Base-by-base conservation (phyloP, 1,284 basidiomycete species). In the Ganoderma lucidum region DNA sequence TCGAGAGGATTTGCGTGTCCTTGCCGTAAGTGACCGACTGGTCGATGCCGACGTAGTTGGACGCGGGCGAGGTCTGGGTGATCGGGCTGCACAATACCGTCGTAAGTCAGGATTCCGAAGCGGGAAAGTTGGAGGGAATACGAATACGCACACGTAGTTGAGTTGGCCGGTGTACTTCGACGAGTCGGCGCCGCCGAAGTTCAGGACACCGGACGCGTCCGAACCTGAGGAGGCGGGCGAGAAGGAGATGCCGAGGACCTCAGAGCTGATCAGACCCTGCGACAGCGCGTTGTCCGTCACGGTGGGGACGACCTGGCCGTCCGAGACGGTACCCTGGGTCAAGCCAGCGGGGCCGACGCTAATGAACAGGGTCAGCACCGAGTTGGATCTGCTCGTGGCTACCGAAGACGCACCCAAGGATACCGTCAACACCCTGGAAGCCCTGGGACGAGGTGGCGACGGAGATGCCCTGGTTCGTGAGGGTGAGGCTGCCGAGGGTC, bases 81-180 rank as follows among this genome's bases (percentile, higher is more conserved):
- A 79, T 67, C 2, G 79, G 72, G 1, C 75, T 77, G 32, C 2
- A n/a, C 82, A 66, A 89, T 80, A 5, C 83, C 75, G 42, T 85
- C 80, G 6, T 28, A 10, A 53, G 48, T 14, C 12, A 14, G 3
- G 48, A 8, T 4, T 23, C 14, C n/a, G 23, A 1, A 6, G 10
- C 51, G 37, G 9, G 55, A 44, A 59, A 37, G 35, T 37, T 17
- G 12, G 32, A 14, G 3, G 23, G 23, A 86, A 5, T 1, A 65
- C 84, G 23, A 86, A 5, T 1, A 65, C 84, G 53, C 71, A 87
- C 83, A 82, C 80, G 76, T 83, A 89, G 61, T 73, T 77, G 60
- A 90, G 75, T 17, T 78, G 66, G 1, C 87, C 85, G 10, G 84
- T 86, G 80, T 83, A 85, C 76, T 85, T 87, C 72, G 71, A 78